Evolutionary conservation across 2,329 filamentous ascomycete species (phyloP).

Genomic region (Dothideomycetes sp.): DNA sequence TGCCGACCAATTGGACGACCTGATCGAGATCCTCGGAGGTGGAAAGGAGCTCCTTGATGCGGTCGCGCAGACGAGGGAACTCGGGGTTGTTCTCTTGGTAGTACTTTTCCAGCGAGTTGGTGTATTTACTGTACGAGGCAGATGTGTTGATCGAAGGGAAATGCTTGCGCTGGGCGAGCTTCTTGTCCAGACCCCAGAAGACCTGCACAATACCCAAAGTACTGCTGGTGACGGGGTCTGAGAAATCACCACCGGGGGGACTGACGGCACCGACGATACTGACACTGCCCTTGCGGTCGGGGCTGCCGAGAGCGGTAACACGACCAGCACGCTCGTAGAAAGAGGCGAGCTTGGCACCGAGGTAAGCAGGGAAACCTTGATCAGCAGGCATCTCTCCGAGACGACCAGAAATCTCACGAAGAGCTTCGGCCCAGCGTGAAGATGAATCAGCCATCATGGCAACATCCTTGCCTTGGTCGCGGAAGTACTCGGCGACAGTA

Average conservation of each 20-base stretch:
- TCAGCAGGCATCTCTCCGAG: slow-evolving; percentile 99
- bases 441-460: slow-evolving; percentile 99
- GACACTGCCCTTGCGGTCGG: slow-evolving; percentile 81
- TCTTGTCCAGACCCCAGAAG: slow-evolving; percentile 99
- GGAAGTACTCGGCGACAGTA: slow-evolving; percentile 91
- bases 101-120: slow-evolving; percentile 74
- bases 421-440: slow-evolving; percentile 95
- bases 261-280: slow-evolving; percentile 97
- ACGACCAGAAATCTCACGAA: slow-evolving; percentile 97
- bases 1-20: slow-evolving; percentile 96
- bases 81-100: slow-evolving; percentile 92
- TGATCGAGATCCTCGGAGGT: slow-evolving; percentile 97
- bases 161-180: slow-evolving; percentile 96
- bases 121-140: slow-evolving; percentile 96
- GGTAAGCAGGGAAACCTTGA: slow-evolving; percentile 97
- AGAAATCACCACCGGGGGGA: slow-evolving; percentile 97
- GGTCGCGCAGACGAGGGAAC: slow-evolving; percentile 85
- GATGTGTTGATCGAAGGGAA: slow-evolving; percentile 98
- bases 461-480: slow-evolving; percentile 92
- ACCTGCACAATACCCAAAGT: slow-evolving; percentile 97
- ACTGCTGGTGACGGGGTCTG: slow-evolving; percentile 87
- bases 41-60: slow-evolving; percentile 85
- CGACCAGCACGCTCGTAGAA: slow-evolving; percentile 98
- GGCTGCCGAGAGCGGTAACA: slow-evolving; percentile 75
- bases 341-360: slow-evolving; percentile 91